Conservation (phyloP, 169 alveolate species). For the Eimeria maxima region DNA sequence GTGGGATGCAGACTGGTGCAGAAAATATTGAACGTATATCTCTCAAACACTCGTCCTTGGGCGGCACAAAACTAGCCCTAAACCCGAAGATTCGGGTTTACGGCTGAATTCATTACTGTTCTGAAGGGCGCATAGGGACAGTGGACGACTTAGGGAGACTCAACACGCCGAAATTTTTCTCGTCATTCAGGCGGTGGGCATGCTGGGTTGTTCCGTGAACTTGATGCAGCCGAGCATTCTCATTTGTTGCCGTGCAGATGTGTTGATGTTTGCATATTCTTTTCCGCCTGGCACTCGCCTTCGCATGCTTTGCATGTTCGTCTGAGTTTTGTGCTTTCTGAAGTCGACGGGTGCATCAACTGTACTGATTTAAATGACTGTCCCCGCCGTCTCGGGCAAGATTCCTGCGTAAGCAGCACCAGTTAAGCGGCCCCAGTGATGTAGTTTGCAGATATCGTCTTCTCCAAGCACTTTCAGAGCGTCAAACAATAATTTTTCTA, state of each 20-base stretch:
- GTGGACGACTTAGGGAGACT: neutral
- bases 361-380: neutral
- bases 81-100: too few relatives aligned
- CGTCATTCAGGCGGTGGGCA: neutral
- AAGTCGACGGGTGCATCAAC: neutral
- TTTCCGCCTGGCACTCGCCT: neutral
- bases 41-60: neutral
- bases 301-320: neutral
- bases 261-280: neutral
- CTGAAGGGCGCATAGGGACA: too few relatives aligned
- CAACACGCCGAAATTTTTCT: too few relatives aligned
- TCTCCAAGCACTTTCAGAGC: neutral
- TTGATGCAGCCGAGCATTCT: neutral
- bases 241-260: neutral
- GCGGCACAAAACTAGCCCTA: too few relatives aligned
- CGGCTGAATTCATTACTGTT: too few relatives aligned
- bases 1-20: slow-evolving; percentile 22
- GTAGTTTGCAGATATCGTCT: neutral
- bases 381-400: neutral
- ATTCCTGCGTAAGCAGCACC: neutral
- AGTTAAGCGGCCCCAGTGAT: neutral
- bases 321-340: neutral
- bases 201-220: neutral
- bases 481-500: neutral
- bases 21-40: too few relatives aligned